Percentiles rank a stretch among this genome's conserved stretches.
Evolutionary conservation across 2,329 filamentous ascomycete genomes (phyloP).

Genomic region (Fusarium torreyae): DNA sequence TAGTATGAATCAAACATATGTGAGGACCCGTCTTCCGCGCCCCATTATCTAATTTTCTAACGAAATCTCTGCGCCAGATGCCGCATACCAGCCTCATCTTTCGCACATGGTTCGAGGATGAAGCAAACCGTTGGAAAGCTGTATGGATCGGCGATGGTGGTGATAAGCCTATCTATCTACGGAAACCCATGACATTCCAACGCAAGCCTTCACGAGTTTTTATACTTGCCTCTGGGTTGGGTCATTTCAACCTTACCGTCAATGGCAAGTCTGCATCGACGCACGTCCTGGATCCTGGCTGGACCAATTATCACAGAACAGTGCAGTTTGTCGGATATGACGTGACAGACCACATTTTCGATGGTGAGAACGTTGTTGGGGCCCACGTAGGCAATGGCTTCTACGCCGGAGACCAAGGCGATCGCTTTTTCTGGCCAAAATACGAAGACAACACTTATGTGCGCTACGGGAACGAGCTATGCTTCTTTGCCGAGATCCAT

Average conservation of each 20-base stretch:
- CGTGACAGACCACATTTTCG: slow-evolving; percentile 53
- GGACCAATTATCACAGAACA: slow-evolving; percentile 58
- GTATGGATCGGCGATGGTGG: slow-evolving; percentile 59
- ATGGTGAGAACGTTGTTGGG: slow-evolving; percentile 57
- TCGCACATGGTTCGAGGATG: slow-evolving; percentile 59
- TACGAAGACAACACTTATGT: slow-evolving; percentile 60
- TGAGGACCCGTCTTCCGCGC: not conserved
- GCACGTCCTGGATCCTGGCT: slow-evolving; percentile 58
- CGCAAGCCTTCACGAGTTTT: slow-evolving; percentile 53
- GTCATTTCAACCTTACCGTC: slow-evolving; percentile 57
- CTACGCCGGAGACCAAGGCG: slow-evolving; percentile 60
- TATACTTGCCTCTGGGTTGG: slow-evolving; percentile 57
- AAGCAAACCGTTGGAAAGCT: slow-evolving; percentile 57
- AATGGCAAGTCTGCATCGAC: slow-evolving; percentile 55
- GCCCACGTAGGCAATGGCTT: slow-evolving; percentile 62
- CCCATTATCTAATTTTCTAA: not conserved
- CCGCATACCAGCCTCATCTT: slow-evolving; percentile 60
- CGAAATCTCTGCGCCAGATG: slow-evolving; percentile 48
- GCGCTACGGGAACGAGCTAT: slow-evolving; percentile 57
- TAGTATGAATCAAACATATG: slow-evolving; percentile 60
- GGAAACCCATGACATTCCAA: slow-evolving; percentile 51
- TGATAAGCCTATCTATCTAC: slow-evolving; percentile 59
- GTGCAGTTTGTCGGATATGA: slow-evolving; percentile 62
- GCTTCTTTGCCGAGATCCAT: slow-evolving; percentile 59
- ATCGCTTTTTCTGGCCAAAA: slow-evolving; percentile 61